Percentiles rank a stretch among this genome's conserved stretches.
These are phyloP conservation scores for Sclerotinia sclerotiorum DNA, from an alignment of 2,329 filamentous ascomycete species.

Conservation along the genomic window DNA sequence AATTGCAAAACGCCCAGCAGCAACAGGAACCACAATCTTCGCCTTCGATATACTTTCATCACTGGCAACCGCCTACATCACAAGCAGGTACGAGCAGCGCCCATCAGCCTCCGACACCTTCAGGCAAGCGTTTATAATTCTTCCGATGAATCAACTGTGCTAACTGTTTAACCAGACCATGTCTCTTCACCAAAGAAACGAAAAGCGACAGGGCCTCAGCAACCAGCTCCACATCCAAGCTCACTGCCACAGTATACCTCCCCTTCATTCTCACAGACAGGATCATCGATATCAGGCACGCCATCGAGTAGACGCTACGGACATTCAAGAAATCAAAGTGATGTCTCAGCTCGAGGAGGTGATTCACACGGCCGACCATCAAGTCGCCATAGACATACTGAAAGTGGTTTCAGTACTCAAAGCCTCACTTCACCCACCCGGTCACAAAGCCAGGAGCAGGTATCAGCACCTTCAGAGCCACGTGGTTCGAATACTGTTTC, in stretches of 20 bases:
- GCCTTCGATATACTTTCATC: constrained; percentile 83
- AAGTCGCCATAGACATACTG: constrained; percentile 43
- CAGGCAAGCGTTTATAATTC: constrained; percentile 59
- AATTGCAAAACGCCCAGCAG: constrained; percentile 50
- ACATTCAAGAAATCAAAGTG: constrained; percentile 65
- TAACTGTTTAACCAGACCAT: constrained; percentile 51
- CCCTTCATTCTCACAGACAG: constrained; percentile 56
- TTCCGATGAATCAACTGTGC: constrained; percentile 43
- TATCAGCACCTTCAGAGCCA: constrained; percentile 27
- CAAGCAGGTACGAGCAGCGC: constrained; percentile 56
- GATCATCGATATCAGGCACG: constrained; percentile 53
- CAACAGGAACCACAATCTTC: constrained; percentile 61
- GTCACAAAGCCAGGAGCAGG: constrained; percentile 25
- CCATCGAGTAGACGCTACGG: constrained; percentile 55
- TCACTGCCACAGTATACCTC: constrained; percentile 50
- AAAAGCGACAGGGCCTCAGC: constrained; percentile 64
- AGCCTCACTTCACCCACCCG: constrained; percentile 32
- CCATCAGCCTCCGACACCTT: constrained; percentile 70
- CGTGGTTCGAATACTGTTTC: constrained; percentile 38
- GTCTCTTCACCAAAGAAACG: constrained; percentile 82
- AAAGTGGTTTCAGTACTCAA: constrained; percentile 34
- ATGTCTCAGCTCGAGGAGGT: constrained; percentile 47
- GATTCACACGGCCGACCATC: constrained; percentile 43
- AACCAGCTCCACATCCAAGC: constrained; percentile 48
- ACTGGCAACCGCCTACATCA: constrained; percentile 81